Percentiles rank a stretch among this genome's conserved stretches.
phyloP scores from a whole-genome alignment of 1,284 basidiomycete species.

The Athelia psychrophila region DNA sequence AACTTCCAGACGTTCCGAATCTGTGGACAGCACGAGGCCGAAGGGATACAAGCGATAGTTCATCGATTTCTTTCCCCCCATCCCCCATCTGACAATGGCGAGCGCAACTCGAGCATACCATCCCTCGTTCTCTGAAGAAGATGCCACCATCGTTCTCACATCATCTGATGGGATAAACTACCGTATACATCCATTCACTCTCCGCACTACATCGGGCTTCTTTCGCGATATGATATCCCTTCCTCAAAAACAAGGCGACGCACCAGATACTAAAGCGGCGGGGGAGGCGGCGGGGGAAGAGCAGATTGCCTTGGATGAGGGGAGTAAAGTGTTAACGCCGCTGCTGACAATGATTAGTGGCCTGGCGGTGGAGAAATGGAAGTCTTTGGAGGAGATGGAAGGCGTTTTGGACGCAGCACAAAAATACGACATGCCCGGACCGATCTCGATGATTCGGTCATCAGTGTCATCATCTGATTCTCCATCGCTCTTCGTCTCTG shows the following conservation, averaged over 20 bases:
- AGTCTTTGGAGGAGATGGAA: background rate
- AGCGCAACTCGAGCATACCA: constrained; percentile 50
- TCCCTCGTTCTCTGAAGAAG: constrained; percentile 29
- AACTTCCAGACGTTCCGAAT: too few species aligned
- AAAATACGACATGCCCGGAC: background rate
- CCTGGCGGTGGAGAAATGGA: background rate
- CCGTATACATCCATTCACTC: constrained; percentile 32
- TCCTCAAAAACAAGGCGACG: background rate
- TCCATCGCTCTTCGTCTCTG: background rate
- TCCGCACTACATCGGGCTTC: constrained; percentile 35
- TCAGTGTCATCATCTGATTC: too few species aligned
- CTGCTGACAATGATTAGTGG: background rate
- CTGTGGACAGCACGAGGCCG: too few species aligned
- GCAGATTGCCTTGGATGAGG: background rate
- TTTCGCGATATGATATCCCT: constrained; percentile 25
- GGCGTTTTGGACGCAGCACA: background rate
- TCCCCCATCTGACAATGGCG: constrained; percentile 46
- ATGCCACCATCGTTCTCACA: constrained; percentile 32
- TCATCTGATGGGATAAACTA: constrained; percentile 35
- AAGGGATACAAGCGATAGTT: too few species aligned
- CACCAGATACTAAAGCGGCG: background rate
- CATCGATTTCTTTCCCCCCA: constrained; percentile 96
- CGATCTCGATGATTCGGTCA: background rate
- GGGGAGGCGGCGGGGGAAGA: constrained; percentile 1
- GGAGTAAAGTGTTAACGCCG: background rate